Evolutionary conservation across 352 stramenopile genomes (phyloP).

Genomic region (Thalassiosira ordinaria): DNA sequence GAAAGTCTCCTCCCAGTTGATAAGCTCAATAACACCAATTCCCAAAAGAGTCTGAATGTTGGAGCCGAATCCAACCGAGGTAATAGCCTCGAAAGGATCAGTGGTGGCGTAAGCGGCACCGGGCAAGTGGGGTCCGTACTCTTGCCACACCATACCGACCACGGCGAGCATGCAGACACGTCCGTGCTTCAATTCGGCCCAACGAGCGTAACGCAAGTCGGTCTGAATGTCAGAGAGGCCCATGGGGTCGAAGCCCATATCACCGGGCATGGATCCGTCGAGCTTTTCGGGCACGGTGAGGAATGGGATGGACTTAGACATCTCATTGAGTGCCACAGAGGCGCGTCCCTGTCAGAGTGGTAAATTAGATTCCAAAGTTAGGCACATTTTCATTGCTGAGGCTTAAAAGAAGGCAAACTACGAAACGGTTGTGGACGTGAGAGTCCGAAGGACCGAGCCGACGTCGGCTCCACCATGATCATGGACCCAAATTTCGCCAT

Average conservation of each 20-base stretch:
- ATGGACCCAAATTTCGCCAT: too few relatives aligned
- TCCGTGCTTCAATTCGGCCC: slow-evolving; percentile 86
- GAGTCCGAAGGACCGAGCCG: too few relatives aligned
- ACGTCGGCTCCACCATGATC: too few relatives aligned
- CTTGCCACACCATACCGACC: slow-evolving; percentile 81
- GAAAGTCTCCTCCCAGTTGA: slow-evolving; percentile 73
- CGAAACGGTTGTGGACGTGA: too few relatives aligned
- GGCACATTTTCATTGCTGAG: too few relatives aligned
- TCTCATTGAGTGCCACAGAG: slow-evolving; percentile 76
- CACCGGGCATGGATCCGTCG: slow-evolving; percentile 81
- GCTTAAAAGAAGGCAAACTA: too few relatives aligned
- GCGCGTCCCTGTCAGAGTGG: slow-evolving; percentile 37
- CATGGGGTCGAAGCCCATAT: slow-evolving; percentile 87
- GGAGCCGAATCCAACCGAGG: slow-evolving; percentile 71
- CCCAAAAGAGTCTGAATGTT: slow-evolving; percentile 83
- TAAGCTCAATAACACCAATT: slow-evolving; percentile 74
- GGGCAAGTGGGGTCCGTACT: slow-evolving; percentile 77
- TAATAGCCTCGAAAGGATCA: slow-evolving; percentile 78
- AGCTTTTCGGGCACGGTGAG: slow-evolving; percentile 83
- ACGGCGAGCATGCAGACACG: slow-evolving; percentile 81
- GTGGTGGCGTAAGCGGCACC: slow-evolving; percentile 75
- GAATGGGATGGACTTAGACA: slow-evolving; percentile 84
- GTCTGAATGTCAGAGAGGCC: slow-evolving; percentile 86
- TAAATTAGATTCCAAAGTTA: neutral
- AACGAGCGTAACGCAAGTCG: slow-evolving; percentile 85